phyloP scores from a whole-genome alignment of 805 yeast species.

The Candida chilensis region DNA sequence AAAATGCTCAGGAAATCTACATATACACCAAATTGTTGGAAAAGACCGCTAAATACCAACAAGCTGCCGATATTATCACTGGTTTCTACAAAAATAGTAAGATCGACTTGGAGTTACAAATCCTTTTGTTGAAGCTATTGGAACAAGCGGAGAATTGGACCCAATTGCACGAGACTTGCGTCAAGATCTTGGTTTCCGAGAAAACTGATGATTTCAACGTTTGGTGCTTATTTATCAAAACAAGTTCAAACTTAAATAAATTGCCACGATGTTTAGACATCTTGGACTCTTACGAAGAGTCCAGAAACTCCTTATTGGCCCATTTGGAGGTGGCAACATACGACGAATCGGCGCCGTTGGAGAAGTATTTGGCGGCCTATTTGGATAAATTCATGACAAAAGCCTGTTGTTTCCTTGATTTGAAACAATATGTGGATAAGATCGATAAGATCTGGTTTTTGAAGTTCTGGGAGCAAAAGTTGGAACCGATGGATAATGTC shows the following conservation, averaged over 20 bases:
- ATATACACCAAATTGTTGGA: conserved; percentile 45
- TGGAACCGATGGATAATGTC: not conserved
- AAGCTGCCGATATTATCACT: conserved; percentile 14
- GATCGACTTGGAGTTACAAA: conserved; percentile 55
- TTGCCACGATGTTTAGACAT: conserved; percentile 6
- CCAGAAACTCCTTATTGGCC: conserved; percentile 54
- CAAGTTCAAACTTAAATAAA: conserved; percentile 27
- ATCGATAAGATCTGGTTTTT: conserved; percentile 1
- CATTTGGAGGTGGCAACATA: conserved; percentile 37
- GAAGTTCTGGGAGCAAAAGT: conserved; percentile 5
- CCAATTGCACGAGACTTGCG: conserved; percentile 27
- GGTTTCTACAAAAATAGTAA: conserved; percentile 19
- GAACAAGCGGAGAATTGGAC: conserved; percentile 30
- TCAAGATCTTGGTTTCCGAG: conserved; percentile 30
- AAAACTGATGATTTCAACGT: conserved; percentile 69
- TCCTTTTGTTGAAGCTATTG: conserved; percentile 42
- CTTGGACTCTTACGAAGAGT: conserved; percentile 18
- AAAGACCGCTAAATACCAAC: conserved; percentile 18
- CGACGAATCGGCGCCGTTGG: conserved; percentile 10
- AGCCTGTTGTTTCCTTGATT: conserved; percentile 57
- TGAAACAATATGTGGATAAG: conserved; percentile 20
- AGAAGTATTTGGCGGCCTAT: conserved; percentile 26
- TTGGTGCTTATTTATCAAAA: conserved; percentile 48
- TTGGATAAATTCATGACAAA: conserved; percentile 40
- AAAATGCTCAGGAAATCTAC: conserved; percentile 56